Base-by-base conservation (phyloP, 805 yeast genomes). In the Ogataea ganodermae region DNA sequence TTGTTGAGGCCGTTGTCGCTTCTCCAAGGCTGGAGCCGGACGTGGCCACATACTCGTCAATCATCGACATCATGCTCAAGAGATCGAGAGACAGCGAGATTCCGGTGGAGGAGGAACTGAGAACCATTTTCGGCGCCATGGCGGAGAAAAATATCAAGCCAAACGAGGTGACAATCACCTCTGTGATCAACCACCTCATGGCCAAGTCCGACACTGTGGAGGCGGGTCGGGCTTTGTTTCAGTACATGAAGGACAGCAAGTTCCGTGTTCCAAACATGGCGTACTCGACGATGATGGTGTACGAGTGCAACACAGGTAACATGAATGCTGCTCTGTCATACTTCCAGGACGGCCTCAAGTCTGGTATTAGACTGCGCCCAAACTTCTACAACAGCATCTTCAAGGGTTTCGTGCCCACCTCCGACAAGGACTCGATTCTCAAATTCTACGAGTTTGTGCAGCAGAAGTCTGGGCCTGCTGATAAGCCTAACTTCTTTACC, bases 21-120 rank as follows among this genome's bases (percentile, higher is more conserved):
- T 61, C 61, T 26, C 48, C 67, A 21, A 60, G 67, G 3, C 62
- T 83, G 20, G 57, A 70, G 30, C 84, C 85, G 22, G 87, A 82
- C 60, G 71, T 80, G 38, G 80, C 80, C 14, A 83, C 91, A 2
- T 79, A 79, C 64, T 76, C 90, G 3, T 74, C 78, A 28, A 66
- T 83, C 20, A 71, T 84, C 44, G 82, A 83, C 56, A 64, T 74
- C 44, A 70, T 75, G 52, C 71, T 83, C 66, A 80, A 79, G 59
- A 67, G 66, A n/a, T 69, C 74, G 28, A 80, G 67, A 48, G 57
- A 65, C 1, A 74, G 80, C 7, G 61, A 63, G 9, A 62, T 67
- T n/a, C 53, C 66, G 3, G 64, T 76, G 20, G 70, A 66, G 9
- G 51, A 52, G 16, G 56, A 64, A 20, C 59, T 79, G 21, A 64